These are phyloP conservation scores for Blastocladiella britannica DNA, from an alignment of 192 early-diverging fungal species.

Conservation along the genomic window DNA sequence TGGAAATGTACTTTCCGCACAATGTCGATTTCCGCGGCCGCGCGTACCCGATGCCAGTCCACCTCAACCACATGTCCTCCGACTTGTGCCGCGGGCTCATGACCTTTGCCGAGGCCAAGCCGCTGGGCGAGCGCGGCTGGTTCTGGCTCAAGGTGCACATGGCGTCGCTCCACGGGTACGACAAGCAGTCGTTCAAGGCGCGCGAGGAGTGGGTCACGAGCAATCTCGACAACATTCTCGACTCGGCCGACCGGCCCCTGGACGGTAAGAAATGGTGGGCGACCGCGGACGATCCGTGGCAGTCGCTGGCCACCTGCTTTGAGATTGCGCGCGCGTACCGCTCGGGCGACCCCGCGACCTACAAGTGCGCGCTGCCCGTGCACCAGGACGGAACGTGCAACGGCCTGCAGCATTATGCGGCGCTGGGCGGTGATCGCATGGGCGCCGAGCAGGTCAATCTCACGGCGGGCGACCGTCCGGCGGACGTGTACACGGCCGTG, in stretches of 20 bases:
- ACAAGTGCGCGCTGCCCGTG: slow-evolving; percentile 53
- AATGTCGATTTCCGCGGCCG: slow-evolving; percentile 94
- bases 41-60: slow-evolving; percentile 87
- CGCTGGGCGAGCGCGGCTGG: slow-evolving; percentile 56
- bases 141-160: slow-evolving; percentile 90
- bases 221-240: slow-evolving; percentile 55
- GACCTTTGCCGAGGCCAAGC: slow-evolving; percentile 56
- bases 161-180: slow-evolving; percentile 73
- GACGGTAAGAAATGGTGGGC: slow-evolving; percentile 70
- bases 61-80: slow-evolving; percentile 89
- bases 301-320: slow-evolving; percentile 72
- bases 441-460: slow-evolving; percentile 83
- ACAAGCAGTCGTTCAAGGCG: slow-evolving; percentile 78
- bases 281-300: slow-evolving; percentile 76
- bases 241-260: slow-evolving; percentile 64
- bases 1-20: slow-evolving; percentile 90
- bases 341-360: slow-evolving; percentile 47
- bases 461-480: slow-evolving; percentile 55
- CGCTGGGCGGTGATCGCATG: slow-evolving; percentile 71
- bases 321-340: slow-evolving; percentile 56
- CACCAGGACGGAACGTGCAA: slow-evolving; percentile 98
- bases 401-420: slow-evolving; percentile 95
- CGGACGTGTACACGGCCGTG: slow-evolving; percentile 82
- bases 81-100: slow-evolving; percentile 87
- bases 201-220: slow-evolving; percentile 52